Evolutionary conservation across 2,329 filamentous ascomycete genomes (phyloP).

Genomic region (Fusarium proliferatum): DNA sequence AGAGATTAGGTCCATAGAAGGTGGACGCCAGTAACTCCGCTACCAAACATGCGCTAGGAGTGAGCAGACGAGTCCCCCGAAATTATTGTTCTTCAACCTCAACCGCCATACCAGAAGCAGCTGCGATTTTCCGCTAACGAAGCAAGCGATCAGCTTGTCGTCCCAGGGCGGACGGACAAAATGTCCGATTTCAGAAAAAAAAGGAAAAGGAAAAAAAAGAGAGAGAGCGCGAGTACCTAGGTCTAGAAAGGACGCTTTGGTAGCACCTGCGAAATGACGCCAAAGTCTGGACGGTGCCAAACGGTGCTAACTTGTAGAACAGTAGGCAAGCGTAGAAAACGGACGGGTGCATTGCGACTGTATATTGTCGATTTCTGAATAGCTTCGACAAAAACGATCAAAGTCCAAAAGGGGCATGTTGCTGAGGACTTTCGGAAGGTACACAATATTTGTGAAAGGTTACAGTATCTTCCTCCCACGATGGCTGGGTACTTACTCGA

Average conservation of each 20-base stretch:
- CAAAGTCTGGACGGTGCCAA: background rate
- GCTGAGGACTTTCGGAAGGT: background rate
- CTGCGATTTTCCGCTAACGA: no score
- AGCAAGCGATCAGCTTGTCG: no score
- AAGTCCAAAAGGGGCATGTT: background rate
- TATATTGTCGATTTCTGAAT: background rate
- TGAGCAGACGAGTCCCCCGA: no score
- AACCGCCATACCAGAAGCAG: no score
- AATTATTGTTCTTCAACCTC: no score
- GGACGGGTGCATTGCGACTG: background rate
- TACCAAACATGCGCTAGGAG: no score
- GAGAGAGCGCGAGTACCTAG: background rate
- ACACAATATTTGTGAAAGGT: background rate
- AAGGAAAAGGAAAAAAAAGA: background rate
- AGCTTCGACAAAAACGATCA: background rate
- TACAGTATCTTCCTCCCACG: background rate
- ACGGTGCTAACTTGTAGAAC: background rate
- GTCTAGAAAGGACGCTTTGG: background rate
- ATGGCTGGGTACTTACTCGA: background rate
- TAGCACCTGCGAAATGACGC: background rate
- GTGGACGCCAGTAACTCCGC: no score
- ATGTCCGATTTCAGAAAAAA: no score
- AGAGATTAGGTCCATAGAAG: no score
- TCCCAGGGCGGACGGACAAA: no score
- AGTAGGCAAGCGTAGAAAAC: background rate